phyloP scores from a whole-genome alignment of 1,284 basidiomycete species.

The Ustilago curta region DNA sequence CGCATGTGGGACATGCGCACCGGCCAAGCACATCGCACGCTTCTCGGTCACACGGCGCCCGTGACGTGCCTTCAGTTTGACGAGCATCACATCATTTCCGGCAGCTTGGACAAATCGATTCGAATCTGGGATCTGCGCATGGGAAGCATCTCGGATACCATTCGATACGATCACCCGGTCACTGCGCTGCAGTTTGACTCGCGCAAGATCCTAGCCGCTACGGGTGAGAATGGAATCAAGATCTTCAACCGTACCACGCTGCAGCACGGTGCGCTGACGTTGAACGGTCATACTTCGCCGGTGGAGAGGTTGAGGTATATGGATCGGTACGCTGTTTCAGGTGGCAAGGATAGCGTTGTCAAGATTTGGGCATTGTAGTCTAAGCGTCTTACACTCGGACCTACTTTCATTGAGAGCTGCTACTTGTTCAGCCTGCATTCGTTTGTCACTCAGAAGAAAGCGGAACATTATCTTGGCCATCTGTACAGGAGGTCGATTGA shows the following conservation, averaged over 20 bases:
- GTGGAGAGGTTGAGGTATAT: conserved; percentile 93
- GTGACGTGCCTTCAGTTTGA: conserved; percentile 97
- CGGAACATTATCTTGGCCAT: neutral
- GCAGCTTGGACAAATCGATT: conserved; percentile 88
- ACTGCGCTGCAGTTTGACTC: conserved; percentile 92
- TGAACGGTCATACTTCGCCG: conserved; percentile 91
- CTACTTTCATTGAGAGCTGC: too few species aligned
- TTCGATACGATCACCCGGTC: conserved; percentile 90
- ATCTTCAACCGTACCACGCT: conserved; percentile 95
- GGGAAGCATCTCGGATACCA: conserved; percentile 86
- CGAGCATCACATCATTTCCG: conserved; percentile 90
- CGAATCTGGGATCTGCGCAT: conserved; percentile 89
- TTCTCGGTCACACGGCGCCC: conserved; percentile 92
- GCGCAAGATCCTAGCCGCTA: conserved; percentile 91
- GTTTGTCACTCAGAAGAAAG: neutral
- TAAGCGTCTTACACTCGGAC: neutral
- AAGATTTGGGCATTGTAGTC: conserved; percentile 92
- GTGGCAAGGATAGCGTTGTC: conserved; percentile 85
- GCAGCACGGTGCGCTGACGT: conserved; percentile 83
- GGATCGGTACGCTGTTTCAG: conserved; percentile 93
- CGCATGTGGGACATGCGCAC: conserved; percentile 99
- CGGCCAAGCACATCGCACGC: conserved; percentile 92
- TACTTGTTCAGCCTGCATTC: too few species aligned
- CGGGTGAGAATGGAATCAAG: conserved; percentile 92
- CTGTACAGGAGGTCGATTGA: too few species aligned